Conservation (phyloP, 768 basidiomycete species). For the Amanita rubescens region DNA sequence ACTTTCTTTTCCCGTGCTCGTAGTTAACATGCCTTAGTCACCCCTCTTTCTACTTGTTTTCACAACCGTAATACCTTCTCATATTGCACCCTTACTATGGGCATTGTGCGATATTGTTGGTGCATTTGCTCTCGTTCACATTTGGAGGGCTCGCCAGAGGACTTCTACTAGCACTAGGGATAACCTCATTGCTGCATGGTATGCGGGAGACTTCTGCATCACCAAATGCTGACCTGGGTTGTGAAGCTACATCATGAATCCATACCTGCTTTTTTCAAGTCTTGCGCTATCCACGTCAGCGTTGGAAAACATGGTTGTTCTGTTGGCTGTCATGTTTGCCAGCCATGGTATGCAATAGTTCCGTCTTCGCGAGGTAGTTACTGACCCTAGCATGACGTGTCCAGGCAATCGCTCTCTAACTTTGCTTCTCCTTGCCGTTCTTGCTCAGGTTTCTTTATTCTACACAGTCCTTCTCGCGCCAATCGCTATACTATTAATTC, state of each 20-base stretch:
- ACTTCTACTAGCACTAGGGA: constrained; percentile 44
- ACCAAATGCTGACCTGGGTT: neutral
- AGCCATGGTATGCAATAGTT: constrained; percentile 40
- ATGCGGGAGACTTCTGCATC: constrained; percentile 20
- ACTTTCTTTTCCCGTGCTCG: neutral
- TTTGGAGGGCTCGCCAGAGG: constrained; percentile 60
- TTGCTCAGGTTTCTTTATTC: constrained; percentile 67
- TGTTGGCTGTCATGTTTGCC: constrained; percentile 65
- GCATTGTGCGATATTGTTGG: constrained; percentile 57
- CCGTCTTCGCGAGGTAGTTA: neutral
- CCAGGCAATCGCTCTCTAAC: constrained; percentile 53
- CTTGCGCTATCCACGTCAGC: constrained; percentile 78
- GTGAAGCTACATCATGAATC: constrained; percentile 80
- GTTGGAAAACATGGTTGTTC: constrained; percentile 68
- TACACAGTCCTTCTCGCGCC: constrained; percentile 63
- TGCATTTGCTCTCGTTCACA: constrained; percentile 60
- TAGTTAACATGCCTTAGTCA: constrained; percentile 42
- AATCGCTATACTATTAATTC: constrained; percentile 54
- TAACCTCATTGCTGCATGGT: constrained; percentile 59
- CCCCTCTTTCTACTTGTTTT: constrained; percentile 74
- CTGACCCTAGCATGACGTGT: neutral
- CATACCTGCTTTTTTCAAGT: constrained; percentile 75
- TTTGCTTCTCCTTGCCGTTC: constrained; percentile 61
- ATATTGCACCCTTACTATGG: constrained; percentile 56
- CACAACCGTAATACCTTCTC: constrained; percentile 58